Conservation (phyloP, 2,329 filamentous ascomycete species). For the Ascochyta clinopodiicola region DNA sequence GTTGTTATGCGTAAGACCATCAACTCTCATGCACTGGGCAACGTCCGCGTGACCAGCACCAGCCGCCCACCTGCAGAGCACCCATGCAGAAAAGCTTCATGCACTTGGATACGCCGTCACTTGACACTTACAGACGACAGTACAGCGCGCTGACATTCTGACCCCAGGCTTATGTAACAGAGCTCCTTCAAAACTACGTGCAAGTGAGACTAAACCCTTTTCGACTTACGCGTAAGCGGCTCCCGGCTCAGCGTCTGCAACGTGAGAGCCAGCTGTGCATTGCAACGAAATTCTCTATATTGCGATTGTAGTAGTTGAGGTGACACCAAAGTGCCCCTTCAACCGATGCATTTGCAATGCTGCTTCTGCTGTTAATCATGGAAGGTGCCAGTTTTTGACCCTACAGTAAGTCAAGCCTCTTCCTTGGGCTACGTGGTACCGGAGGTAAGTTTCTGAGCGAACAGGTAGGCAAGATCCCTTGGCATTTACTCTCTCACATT, state of each 20-base stretch:
- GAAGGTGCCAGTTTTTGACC: neutral
- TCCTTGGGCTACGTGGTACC: neutral
- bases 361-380: neutral
- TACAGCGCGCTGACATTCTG: neutral
- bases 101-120: neutral
- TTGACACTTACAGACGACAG: neutral
- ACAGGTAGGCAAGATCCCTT: too few relatives aligned
- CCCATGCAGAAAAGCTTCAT: neutral
- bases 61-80: too few relatives aligned
- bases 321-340: neutral
- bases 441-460: too few relatives aligned
- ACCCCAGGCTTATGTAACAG: neutral
- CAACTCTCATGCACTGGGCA: conserved; percentile 14
- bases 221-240: neutral
- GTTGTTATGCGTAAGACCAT: conserved; percentile 3
- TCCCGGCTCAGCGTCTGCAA: neutral
- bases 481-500: too few relatives aligned
- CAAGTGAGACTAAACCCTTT: neutral
- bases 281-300: neutral
- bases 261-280: neutral
- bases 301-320: neutral
- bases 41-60: conserved; percentile 10
- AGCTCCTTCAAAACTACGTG: neutral
- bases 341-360: neutral
- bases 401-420: neutral